These are phyloP conservation scores for Hermanozyma aechmeae DNA, from an alignment of 805 yeast genomes.

Conservation along the genomic window DNA sequence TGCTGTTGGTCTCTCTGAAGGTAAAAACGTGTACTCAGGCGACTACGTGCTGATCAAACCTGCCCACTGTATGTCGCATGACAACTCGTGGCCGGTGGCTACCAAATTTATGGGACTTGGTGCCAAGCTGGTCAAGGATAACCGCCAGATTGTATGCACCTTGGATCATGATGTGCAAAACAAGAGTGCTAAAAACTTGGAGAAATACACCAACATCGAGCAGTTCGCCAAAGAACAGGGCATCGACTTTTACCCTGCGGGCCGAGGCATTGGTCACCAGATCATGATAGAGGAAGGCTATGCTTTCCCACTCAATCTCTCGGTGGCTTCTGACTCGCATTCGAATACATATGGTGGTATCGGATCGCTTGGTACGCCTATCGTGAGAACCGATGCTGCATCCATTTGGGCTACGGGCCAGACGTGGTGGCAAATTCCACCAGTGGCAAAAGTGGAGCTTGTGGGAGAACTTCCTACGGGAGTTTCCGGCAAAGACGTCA, in stretches of 20 bases:
- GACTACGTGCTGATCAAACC: conserved; percentile 94
- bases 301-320: conserved; percentile 86
- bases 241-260: conserved; percentile 95
- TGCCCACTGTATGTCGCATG: conserved; percentile 98
- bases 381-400: conserved; percentile 98
- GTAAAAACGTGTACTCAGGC: conserved; percentile 73
- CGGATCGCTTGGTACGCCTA: conserved; percentile 93
- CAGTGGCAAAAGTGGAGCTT: conserved; percentile 90
- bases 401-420: conserved; percentile 99
- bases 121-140: conserved; percentile 72
- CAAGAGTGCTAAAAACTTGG: conserved; percentile 77
- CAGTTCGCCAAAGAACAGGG: conserved; percentile 85
- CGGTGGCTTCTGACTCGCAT: conserved; percentile 97
- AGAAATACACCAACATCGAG: conserved; percentile 83
- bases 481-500: conserved; percentile 93
- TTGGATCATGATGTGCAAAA: conserved; percentile 98
- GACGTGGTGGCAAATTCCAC: conserved; percentile 99
- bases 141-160: conserved; percentile 90
- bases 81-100: conserved; percentile 99
- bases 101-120: conserved; percentile 93
- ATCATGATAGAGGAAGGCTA: conserved; percentile 99
- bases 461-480: conserved; percentile 76
- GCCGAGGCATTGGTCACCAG: conserved; percentile 98
- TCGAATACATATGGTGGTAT: conserved; percentile 97
- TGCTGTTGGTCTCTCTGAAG: conserved; percentile 76